Percentiles rank a stretch among this genome's conserved stretches.
phyloP scores from a whole-genome alignment of 2,329 filamentous ascomycete genomes.

The Colletotrichum sojae region DNA sequence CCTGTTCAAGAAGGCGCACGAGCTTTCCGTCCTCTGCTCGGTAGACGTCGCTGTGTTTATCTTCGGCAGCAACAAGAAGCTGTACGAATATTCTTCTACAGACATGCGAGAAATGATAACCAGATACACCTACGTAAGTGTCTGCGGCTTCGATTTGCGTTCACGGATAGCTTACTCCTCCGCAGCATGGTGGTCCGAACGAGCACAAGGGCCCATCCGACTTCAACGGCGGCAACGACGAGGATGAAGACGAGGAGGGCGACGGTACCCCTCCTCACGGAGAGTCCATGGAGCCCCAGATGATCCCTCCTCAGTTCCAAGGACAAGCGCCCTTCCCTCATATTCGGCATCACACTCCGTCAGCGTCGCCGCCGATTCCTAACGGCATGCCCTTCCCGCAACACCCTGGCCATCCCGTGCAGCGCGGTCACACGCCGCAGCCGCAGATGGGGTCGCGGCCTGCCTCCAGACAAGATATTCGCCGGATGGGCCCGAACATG shows the following conservation, averaged over 20 bases:
- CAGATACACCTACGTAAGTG: slow-evolving; percentile 90
- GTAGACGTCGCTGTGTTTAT: slow-evolving; percentile 99
- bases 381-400: slow-evolving; percentile 81
- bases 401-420: slow-evolving; percentile 57
- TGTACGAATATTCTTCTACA: slow-evolving; percentile 96
- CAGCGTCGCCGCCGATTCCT: slow-evolving; percentile 88
- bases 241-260: slow-evolving; percentile 85
- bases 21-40: slow-evolving; percentile 96
- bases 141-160: not conserved
- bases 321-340: slow-evolving; percentile 81
- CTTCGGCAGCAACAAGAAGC: slow-evolving; percentile 98
- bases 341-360: slow-evolving; percentile 85
- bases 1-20: slow-evolving; percentile 99
- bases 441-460: slow-evolving; percentile 82
- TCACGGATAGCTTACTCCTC: slow-evolving; percentile 37
- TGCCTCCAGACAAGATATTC: slow-evolving; percentile 83
- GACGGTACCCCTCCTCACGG: slow-evolving; percentile 80
- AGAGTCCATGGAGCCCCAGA: slow-evolving; percentile 70
- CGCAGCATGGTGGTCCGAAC: slow-evolving; percentile 89
- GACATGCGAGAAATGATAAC: slow-evolving; percentile 93
- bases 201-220: slow-evolving; percentile 97
- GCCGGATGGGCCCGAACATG: slow-evolving; percentile 82
- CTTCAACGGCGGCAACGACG: slow-evolving; percentile 89
- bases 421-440: slow-evolving; percentile 85
- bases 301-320: slow-evolving; percentile 80